Evolutionary conservation across 148 eudicot species (phyloP), one percentile per base, ranked within the genome.

Genomic region (Simmondsia chinensis): DNA sequence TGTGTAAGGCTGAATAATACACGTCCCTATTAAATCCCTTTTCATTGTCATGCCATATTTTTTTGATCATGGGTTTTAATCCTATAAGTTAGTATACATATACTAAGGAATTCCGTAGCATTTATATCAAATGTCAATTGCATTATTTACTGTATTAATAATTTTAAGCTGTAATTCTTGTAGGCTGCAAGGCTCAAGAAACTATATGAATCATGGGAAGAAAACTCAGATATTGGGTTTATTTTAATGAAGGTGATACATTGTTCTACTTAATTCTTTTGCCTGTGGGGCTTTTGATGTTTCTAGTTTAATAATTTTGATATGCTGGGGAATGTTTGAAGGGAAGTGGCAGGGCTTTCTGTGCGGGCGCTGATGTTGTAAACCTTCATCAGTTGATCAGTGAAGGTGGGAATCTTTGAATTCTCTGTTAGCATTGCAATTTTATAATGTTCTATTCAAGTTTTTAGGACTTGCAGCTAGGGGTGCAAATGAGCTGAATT

Each of bases 181-280:
- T 64, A 93, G 96, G 86, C 53, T 15, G 64, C 33, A 65, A 73
- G 96, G 61, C 78, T 82, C 23, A 82, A 75, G 42, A 86, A 66
- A 65, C 46, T 86, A 30, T 93, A 86, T 45, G 76, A 82, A 67
- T 76, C 87, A 29, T 86, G 99, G 99, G 96, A 93, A 64, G 99
- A 91, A 38, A 86, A 82, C 40, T 46, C 89, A n/a, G 73, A 73
- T 63, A 74, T 93, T 52, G 96, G 94, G 44, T 86, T 86, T 57
- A 68, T 86, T 34, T 20, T 77, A 38, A 86, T 87, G 83, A 93
- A 86, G 94, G 99, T 93, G 70, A 54, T 1, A 12, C 20, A 19
- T 17, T 42, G 9, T 28, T 16, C 40, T 53, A 7, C 12, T 19
- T 31, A 11, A 5, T 21, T 21, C n/a, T 18, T 42, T 27, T 20